Percentiles rank a stretch among this genome's conserved stretches.
These are phyloP conservation scores for Trichophyton rubrum DNA, from an alignment of 2,329 filamentous ascomycete genomes.

Conservation along the genomic window DNA sequence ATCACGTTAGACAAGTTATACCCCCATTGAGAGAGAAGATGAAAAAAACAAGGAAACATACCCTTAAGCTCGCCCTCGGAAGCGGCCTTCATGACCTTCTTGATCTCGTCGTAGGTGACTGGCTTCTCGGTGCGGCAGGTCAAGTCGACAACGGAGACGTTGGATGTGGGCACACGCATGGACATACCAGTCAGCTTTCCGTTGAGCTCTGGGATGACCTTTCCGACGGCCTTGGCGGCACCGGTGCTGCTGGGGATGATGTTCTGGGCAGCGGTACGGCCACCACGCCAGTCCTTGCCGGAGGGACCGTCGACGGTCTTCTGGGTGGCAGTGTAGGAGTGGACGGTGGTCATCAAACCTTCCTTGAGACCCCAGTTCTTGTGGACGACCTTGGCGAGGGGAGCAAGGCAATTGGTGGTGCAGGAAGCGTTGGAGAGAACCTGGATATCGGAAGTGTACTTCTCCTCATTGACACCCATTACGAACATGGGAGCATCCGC, in stretches of 20 bases:
- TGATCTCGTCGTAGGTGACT: slow-evolving; percentile 68
- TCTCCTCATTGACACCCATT: slow-evolving; percentile 95
- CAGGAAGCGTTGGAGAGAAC: slow-evolving; percentile 99
- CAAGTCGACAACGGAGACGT: slow-evolving; percentile 98
- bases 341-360: slow-evolving; percentile 99
- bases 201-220: slow-evolving; percentile 96
- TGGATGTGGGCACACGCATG: slow-evolving; percentile 96
- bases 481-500: slow-evolving; percentile 98
- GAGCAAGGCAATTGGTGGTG: slow-evolving; percentile 99
- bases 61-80: slow-evolving; percentile 75
- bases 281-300: slow-evolving; percentile 98
- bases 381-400: slow-evolving; percentile 97
- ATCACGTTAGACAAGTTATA: background rate
- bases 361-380: slow-evolving; percentile 96
- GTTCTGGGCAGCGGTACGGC: slow-evolving; percentile 97
- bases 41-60: slow-evolving; percentile 35
- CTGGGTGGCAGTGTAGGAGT: slow-evolving; percentile 99
- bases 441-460: slow-evolving; percentile 78
- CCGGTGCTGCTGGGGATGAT: slow-evolving; percentile 99
- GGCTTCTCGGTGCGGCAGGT: slow-evolving; percentile 88
- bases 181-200: slow-evolving; percentile 99
- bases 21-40: background rate
- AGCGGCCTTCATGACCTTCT: slow-evolving; percentile 77
- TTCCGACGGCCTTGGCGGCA: slow-evolving; percentile 99
- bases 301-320: slow-evolving; percentile 98